Percentiles rank a stretch among this genome's conserved stretches.
Evolutionary conservation across 2,329 filamentous ascomycete genomes (phyloP).

Genomic region (Colletotrichum sp.): DNA sequence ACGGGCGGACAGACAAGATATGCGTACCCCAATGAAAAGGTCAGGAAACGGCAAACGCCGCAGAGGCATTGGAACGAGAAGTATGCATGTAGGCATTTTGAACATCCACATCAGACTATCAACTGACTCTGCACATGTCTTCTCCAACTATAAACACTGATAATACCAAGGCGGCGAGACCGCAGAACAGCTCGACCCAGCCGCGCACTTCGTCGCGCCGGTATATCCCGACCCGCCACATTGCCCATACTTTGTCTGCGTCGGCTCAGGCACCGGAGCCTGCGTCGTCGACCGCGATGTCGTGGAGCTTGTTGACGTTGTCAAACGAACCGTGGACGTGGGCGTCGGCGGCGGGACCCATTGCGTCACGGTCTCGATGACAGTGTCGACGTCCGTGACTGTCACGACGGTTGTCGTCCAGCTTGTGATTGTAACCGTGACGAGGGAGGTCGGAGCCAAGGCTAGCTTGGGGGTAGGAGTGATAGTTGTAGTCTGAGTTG

Average conservation of each 20-base stretch:
- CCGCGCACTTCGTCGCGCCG: constrained; percentile 11
- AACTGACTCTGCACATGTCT: too few species aligned
- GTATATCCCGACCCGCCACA: constrained; percentile 11
- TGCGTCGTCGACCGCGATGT: background rate
- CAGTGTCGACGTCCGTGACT: background rate
- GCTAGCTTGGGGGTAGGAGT: background rate
- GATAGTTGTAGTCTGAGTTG: background rate
- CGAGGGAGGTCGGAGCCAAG: background rate
- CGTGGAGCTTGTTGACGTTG: background rate
- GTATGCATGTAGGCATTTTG: too few species aligned
- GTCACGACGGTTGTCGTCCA: constrained; percentile 8
- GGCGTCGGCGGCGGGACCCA: background rate
- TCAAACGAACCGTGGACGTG: background rate
- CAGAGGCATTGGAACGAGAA: too few species aligned
- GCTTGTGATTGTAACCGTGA: constrained; percentile 3
- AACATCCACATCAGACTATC: too few species aligned
- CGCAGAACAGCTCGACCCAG: constrained; percentile 7
- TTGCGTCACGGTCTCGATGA: constrained; percentile 11
- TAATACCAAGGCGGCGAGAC: constrained; percentile 11
- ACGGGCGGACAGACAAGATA: too few species aligned
- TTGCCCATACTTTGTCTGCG: constrained; percentile 17
- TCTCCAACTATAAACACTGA: constrained; percentile 4
- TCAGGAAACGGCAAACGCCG: too few species aligned
- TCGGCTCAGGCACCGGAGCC: background rate
- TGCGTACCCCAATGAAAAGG: too few species aligned